Evolutionary conservation across 176 grass and related monocot species (phyloP).

Genomic region (Eremochloa ophiuroides): DNA sequence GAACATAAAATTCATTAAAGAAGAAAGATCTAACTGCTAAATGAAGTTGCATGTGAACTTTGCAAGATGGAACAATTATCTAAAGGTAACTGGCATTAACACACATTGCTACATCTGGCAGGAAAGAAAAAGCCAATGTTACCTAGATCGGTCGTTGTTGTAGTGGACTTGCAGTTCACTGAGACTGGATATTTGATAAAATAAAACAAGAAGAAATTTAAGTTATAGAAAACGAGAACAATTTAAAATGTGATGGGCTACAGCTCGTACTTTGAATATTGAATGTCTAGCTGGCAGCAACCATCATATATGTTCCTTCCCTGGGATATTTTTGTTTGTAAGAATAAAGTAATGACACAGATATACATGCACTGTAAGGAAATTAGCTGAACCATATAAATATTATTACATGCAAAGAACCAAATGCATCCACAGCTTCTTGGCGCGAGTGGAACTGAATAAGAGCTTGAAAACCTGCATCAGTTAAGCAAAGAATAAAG

Average conservation of each 20-base stretch:
- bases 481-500: conserved; percentile 8
- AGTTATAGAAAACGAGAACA: conserved; percentile 19
- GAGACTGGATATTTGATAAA: conserved; percentile 58
- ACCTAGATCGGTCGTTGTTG: conserved; percentile 98
- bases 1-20: not conserved
- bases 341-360: conserved; percentile 7
- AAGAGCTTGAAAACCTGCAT: conserved; percentile 95
- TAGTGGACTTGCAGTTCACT: conserved; percentile 97
- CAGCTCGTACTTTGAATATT: conserved; percentile 89
- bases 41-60: not conserved
- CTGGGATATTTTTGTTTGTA: conserved; percentile 37
- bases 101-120: not conserved
- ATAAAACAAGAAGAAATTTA: conserved; percentile 26
- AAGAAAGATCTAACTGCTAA: not conserved
- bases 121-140: conserved; percentile 10
- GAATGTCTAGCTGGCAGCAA: conserved; percentile 99
- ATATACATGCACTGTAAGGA: conserved; percentile 23
- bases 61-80: not conserved
- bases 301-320: conserved; percentile 99
- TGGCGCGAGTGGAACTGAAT: conserved; percentile 78
- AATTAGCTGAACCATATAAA: conserved; percentile 29
- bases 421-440: conserved; percentile 79
- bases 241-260: not conserved
- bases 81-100: not conserved
- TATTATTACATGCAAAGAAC: conserved; percentile 78